phyloP scores from a whole-genome alignment of 2,329 filamentous ascomycete species.

The Penicillium sp. region DNA sequence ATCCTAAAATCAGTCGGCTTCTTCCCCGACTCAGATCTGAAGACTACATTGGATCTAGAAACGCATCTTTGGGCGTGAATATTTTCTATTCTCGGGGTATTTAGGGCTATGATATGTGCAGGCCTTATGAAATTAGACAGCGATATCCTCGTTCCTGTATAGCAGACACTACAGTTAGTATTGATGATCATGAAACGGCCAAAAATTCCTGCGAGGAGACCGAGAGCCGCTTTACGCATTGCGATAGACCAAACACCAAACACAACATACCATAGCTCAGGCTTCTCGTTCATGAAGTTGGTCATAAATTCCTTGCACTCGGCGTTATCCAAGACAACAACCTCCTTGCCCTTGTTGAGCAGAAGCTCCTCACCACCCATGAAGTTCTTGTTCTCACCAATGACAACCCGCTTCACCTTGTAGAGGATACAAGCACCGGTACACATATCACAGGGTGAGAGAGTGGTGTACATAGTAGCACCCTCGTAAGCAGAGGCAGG shows the following conservation, averaged over 20 bases:
- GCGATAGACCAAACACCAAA: constrained; percentile 3
- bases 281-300: constrained; percentile 68
- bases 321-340: constrained; percentile 65
- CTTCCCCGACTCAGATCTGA: constrained; percentile 6
- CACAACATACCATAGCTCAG: constrained; percentile 63
- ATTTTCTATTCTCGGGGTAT: constrained; percentile 1
- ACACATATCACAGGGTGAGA: constrained; percentile 80
- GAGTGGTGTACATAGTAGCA: constrained; percentile 78
- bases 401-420: constrained; percentile 69
- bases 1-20: constrained; percentile 6
- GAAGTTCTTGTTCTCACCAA: constrained; percentile 75
- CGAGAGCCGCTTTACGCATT: not conserved
- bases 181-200: constrained; percentile 4
- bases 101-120: constrained; percentile 11
- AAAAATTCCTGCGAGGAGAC: not conserved
- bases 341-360: constrained; percentile 64
- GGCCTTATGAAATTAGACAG: constrained; percentile 39
- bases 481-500: constrained; percentile 66
- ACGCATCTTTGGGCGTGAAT: constrained; percentile 3
- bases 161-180: constrained; percentile 14
- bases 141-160: constrained; percentile 59
- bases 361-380: constrained; percentile 71
- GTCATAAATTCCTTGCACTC: constrained; percentile 68
- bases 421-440: constrained; percentile 75
- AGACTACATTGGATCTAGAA: constrained; percentile 11